These are phyloP conservation scores for Alopecurus myosuroides DNA, from an alignment of 176 grass and related monocot genomes.

Conservation along the genomic window DNA sequence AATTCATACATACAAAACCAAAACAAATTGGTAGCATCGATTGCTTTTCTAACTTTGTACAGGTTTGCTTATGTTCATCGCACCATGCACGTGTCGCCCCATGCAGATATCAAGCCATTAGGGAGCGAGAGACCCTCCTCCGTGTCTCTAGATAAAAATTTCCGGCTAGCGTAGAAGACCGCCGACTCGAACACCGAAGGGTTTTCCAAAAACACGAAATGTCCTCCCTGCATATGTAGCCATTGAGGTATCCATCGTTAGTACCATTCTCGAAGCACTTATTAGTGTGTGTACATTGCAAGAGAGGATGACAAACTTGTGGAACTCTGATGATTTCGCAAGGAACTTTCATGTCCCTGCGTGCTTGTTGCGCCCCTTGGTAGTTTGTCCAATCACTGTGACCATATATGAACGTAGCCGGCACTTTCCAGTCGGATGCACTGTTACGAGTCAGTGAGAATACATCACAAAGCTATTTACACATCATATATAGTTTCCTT, in stretches of 20 bases:
- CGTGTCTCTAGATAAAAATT: slow-evolving; percentile 39
- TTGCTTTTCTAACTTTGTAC: background rate
- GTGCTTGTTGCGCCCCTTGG: slow-evolving; percentile 72
- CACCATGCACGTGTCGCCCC: background rate
- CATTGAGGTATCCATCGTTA: background rate
- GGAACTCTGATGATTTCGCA: slow-evolving; percentile 90
- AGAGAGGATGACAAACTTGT: slow-evolving; percentile 36
- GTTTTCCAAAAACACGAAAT: slow-evolving; percentile 93
- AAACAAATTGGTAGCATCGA: background rate
- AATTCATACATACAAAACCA: background rate
- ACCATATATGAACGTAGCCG: slow-evolving; percentile 94
- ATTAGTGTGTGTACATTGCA: background rate
- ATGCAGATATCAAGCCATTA: slow-evolving; percentile 50
- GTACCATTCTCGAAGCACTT: background rate
- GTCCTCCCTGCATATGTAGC: slow-evolving; percentile 53
- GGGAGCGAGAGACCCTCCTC: slow-evolving; percentile 41
- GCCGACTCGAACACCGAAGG: slow-evolving; percentile 73
- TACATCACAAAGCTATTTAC: background rate
- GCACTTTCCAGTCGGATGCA: slow-evolving; percentile 80
- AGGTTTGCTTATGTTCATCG: background rate
- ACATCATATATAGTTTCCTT: background rate
- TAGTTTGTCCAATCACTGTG: slow-evolving; percentile 87
- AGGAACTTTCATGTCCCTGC: slow-evolving; percentile 83
- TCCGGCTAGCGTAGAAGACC: slow-evolving; percentile 54
- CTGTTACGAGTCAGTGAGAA: slow-evolving; percentile 31